Base-by-base conservation (phyloP, 129 eudicot species). In the Cynara cardunculus region DNA sequence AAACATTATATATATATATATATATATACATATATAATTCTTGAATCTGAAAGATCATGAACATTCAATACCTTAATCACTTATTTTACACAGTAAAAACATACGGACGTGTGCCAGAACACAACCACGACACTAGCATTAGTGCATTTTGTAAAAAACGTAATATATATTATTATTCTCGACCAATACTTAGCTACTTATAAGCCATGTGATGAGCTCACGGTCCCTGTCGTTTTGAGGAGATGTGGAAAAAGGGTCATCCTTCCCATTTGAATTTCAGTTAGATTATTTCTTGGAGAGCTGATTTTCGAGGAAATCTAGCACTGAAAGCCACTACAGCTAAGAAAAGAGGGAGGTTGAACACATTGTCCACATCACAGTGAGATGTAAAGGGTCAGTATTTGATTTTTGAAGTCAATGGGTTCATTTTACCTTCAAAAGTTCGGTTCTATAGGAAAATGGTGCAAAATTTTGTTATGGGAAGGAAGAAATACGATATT, bases 301-400 rank as follows among this genome's bases (percentile, higher is more conserved):
- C n/a, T n/a, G 46, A 74, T 70, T 81, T 67, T 88, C 89, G 64
- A 96, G 89, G 75, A 92, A 95, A 82, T 92, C 97, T 27, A 96
- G 91, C 72, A 96, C 94, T 11, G 97, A 92, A 35, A 83, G 83
- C 4, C 97, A 90, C 99, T 92, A 92, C 86, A 90, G 49, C 39
- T 77, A 64, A 39, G 81, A 79, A 18, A 5, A 72, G 69, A 53
- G 8, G 5, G n/a, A n/a, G n/a, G n/a, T n/a, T n/a, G n/a, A n/a
- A n/a, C n/a, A n/a, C n/a, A n/a, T n/a, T n/a, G 8, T 34, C 5
- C 39, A 34, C 7, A 34, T 34, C 39, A 34, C 39, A 34, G 7
- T 34, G 39, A 34, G 8, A 5, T 34, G 39, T 34, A 34, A 34
- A 8, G 7, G 5, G 7, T 6, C 9, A n/a, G 59, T 46, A 46